Percentiles rank a stretch among this genome's conserved stretches.
phyloP scores from a whole-genome alignment of 208 protist species.

The Tritrichomonas foetus region DNA sequence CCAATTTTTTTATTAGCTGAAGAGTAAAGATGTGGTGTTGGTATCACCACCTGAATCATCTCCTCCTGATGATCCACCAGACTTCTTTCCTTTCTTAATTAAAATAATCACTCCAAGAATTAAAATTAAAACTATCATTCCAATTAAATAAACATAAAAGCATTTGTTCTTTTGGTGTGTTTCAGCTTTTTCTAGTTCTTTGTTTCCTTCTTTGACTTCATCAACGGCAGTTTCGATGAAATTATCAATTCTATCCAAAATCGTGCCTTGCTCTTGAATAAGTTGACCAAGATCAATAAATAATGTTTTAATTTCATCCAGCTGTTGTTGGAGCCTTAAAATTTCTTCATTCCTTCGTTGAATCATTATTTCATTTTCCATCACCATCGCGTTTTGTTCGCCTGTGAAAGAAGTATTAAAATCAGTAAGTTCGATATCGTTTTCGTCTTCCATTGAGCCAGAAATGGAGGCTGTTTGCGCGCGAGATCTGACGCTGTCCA shows the following conservation, averaged over 20 bases:
- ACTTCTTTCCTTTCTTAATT: not conserved
- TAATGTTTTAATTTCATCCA: not conserved
- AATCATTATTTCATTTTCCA: not conserved
- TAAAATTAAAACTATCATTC: not conserved
- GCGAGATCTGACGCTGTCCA: not conserved
- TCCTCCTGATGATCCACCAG: too few relatives aligned
- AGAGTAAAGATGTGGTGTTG: too few relatives aligned
- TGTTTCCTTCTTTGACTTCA: not conserved
- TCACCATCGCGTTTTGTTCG: not conserved
- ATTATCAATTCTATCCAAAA: conserved; percentile 1
- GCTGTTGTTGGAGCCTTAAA: not conserved
- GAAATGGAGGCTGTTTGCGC: too few relatives aligned
- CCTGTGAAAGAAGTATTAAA: not conserved
- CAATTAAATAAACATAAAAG: conserved; percentile 13
- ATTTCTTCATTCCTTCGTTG: not conserved
- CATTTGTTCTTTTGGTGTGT: not conserved
- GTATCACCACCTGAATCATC: too few relatives aligned
- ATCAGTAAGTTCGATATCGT: not conserved
- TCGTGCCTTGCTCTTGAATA: conserved; percentile 8
- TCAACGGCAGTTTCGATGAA: not conserved
- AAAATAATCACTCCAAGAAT: not conserved
- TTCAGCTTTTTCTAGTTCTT: not conserved
- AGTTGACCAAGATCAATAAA: not conserved
- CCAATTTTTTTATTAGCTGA: too few relatives aligned
- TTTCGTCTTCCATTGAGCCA: not conserved